A percentile compares a stretch with the other conserved stretches of the same genome.
Conservation (phyloP, 257 asterid species). For the Solanum sitiens region DNA sequence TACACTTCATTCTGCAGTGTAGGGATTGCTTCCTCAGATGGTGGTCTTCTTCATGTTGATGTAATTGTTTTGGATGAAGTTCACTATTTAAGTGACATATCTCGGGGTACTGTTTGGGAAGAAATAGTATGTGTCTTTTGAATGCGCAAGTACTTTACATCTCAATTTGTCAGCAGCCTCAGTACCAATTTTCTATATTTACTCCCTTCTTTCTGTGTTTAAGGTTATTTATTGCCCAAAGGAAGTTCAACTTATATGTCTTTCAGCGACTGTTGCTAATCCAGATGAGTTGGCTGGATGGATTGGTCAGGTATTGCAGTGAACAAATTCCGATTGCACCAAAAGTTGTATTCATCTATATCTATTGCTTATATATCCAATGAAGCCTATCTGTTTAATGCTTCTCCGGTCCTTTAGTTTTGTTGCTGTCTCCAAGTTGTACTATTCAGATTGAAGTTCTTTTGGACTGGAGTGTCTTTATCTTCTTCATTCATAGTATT, state of each 20-base stretch:
- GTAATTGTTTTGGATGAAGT: slow-evolving; percentile 99
- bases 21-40: slow-evolving; percentile 71
- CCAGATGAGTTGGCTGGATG: slow-evolving; percentile 99
- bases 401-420: neutral
- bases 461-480: neutral
- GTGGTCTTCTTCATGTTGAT: slow-evolving; percentile 81
- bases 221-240: slow-evolving; percentile 97
- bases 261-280: slow-evolving; percentile 96
- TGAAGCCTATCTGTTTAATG: neutral
- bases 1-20: slow-evolving; percentile 42
- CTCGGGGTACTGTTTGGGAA: slow-evolving; percentile 99
- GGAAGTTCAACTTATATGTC: slow-evolving; percentile 92
- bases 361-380: neutral
- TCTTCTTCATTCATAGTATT: neutral
- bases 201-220: slow-evolving; percentile 1
- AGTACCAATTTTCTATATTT: neutral
- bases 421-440: neutral
- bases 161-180: neutral
- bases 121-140: slow-evolving; percentile 72
- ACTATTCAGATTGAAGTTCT: neutral
- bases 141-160: slow-evolving; percentile 4
- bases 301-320: slow-evolving; percentile 86
- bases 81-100: slow-evolving; percentile 93
- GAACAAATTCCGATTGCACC: slow-evolving; percentile 7
- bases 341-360: neutral